Evolutionary conservation across 2,329 filamentous ascomycete species (phyloP).

Genomic region (Xylariaceae sp.): DNA sequence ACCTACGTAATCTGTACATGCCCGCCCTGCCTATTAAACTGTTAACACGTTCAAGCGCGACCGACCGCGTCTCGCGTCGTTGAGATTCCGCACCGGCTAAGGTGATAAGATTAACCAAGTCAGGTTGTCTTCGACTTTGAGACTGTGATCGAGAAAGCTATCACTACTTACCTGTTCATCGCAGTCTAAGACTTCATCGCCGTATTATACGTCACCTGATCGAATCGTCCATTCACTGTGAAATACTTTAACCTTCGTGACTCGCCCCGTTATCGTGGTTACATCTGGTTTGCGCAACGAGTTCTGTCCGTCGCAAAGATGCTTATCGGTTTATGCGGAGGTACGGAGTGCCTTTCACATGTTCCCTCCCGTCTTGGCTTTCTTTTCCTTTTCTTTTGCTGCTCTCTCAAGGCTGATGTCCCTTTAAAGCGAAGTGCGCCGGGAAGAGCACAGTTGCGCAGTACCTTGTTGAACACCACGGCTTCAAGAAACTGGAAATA

Average conservation of each 20-base stretch:
- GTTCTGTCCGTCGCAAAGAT: slow-evolving; percentile 31
- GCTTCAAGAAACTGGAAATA: slow-evolving; percentile 70
- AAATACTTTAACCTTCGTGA: not conserved
- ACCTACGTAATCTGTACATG: too few relatives aligned
- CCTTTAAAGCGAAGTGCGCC: slow-evolving; percentile 67
- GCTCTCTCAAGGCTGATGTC: slow-evolving; percentile 10
- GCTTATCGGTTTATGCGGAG: slow-evolving; percentile 73
- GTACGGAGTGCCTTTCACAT: slow-evolving; percentile 37
- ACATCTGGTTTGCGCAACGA: not conserved
- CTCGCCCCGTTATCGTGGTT: not conserved
- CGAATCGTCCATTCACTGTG: not conserved
- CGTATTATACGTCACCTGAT: not conserved
- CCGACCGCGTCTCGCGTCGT: not conserved
- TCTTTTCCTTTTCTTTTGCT: not conserved
- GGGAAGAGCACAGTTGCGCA: slow-evolving; percentile 87
- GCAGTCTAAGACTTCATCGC: not conserved
- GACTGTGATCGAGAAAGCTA: too few relatives aligned
- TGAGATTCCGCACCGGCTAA: not conserved
- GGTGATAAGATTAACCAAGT: too few relatives aligned
- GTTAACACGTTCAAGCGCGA: not conserved
- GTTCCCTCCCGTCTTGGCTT: not conserved
- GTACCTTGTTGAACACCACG: slow-evolving; percentile 79
- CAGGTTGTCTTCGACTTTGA: not conserved
- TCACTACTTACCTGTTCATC: too few relatives aligned
- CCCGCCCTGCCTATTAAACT: not conserved